Evolutionary conservation across 805 yeast genomes (phyloP).

Genomic region (Cyberlindnera sargentensis): DNA sequence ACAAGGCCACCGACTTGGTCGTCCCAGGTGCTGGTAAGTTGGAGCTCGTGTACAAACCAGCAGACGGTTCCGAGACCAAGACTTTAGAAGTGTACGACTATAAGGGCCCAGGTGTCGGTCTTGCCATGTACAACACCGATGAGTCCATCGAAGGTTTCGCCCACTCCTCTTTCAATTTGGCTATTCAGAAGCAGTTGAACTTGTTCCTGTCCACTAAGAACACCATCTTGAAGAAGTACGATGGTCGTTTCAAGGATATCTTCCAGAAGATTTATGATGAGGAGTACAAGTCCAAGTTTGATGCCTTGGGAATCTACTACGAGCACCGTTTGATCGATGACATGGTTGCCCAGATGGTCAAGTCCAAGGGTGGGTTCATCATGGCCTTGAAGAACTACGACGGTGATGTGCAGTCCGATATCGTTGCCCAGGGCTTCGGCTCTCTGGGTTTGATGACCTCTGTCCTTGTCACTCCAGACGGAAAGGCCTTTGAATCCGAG

Average conservation of each 20-base stretch:
- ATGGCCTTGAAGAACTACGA: slow-evolving; percentile 97
- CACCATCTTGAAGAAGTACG: slow-evolving; percentile 89
- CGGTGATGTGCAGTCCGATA: slow-evolving; percentile 95
- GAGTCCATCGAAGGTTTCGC: slow-evolving; percentile 92
- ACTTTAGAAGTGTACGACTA: slow-evolving; percentile 61
- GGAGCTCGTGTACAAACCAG: slow-evolving; percentile 70
- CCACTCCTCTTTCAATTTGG: slow-evolving; percentile 81
- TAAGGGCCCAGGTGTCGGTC: slow-evolving; percentile 64
- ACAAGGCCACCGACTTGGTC: slow-evolving; percentile 83
- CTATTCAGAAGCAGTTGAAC: slow-evolving; percentile 70
- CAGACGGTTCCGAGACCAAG: slow-evolving; percentile 47
- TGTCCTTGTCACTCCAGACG: slow-evolving; percentile 89
- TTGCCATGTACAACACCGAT: slow-evolving; percentile 95
- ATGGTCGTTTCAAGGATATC: slow-evolving; percentile 92
- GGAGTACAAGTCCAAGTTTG: slow-evolving; percentile 66
- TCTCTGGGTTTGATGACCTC: slow-evolving; percentile 97
- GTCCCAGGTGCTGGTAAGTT: slow-evolving; percentile 76
- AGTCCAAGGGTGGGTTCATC: slow-evolving; percentile 90
- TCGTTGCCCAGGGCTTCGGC: slow-evolving; percentile 97
- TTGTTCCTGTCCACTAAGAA: slow-evolving; percentile 88
- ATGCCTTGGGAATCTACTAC: slow-evolving; percentile 78
- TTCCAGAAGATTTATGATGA: slow-evolving; percentile 74
- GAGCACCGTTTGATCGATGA: slow-evolving; percentile 96
- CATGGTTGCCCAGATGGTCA: slow-evolving; percentile 98
- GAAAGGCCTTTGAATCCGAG: slow-evolving; percentile 90